Evolutionary conservation across 1,284 basidiomycete species (phyloP).

Genomic region (Cryptococcus maquisensis): DNA sequence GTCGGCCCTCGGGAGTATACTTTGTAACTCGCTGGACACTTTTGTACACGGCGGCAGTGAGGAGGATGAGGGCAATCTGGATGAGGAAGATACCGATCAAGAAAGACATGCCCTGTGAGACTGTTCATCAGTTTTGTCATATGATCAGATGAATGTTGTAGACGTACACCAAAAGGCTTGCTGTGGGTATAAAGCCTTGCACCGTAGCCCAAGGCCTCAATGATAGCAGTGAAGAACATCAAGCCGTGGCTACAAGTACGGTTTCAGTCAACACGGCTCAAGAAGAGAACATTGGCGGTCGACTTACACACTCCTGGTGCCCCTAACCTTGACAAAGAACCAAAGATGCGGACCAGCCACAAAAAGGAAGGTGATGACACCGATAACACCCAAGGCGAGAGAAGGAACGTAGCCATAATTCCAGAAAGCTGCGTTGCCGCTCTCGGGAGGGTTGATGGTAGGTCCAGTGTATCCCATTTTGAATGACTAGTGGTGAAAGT

Average conservation of each 20-base stretch:
- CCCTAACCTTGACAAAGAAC: slow-evolving; percentile 23
- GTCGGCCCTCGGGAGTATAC: slow-evolving; percentile 23
- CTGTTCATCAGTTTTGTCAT: neutral
- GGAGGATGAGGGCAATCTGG: slow-evolving; percentile 13
- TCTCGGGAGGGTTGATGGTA: slow-evolving; percentile 7
- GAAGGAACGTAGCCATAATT: slow-evolving; percentile 33
- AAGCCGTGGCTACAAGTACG: slow-evolving; percentile 15
- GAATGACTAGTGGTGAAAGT: neutral
- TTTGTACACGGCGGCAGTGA: slow-evolving; percentile 30
- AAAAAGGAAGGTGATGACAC: slow-evolving; percentile 21
- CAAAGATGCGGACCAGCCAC: slow-evolving; percentile 20
- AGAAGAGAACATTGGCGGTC: neutral
- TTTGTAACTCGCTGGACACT: slow-evolving; percentile 26
- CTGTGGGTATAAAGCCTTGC: slow-evolving; percentile 24
- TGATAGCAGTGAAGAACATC: slow-evolving; percentile 22
- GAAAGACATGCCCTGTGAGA: slow-evolving; percentile 26
- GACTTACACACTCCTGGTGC: slow-evolving; percentile 27
- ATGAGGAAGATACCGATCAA: slow-evolving; percentile 24
- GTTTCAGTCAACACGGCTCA: neutral
- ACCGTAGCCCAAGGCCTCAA: slow-evolving; percentile 27
- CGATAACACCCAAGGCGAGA: slow-evolving; percentile 29
- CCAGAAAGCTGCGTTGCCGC: slow-evolving; percentile 18
- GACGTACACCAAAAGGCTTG: slow-evolving; percentile 22
- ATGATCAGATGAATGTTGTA: neutral
- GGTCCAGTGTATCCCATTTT: slow-evolving; percentile 33